Evolutionary conservation across 2,329 filamentous ascomycete species (phyloP).

Genomic region (Phaeosphaeria sp.): DNA sequence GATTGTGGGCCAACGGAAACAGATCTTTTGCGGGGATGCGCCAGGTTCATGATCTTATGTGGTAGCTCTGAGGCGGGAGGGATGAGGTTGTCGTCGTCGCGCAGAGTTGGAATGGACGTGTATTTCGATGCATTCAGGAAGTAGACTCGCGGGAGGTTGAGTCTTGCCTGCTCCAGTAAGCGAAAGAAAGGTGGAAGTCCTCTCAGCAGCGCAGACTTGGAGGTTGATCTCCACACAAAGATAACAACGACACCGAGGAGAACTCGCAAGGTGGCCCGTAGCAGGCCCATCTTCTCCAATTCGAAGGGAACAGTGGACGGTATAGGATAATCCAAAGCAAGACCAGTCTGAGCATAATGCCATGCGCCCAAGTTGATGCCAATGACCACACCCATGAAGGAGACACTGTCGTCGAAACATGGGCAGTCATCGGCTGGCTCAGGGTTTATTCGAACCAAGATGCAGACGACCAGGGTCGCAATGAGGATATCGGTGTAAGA

Average conservation of each 20-base stretch:
- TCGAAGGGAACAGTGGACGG: conserved; percentile 70
- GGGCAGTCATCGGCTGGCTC: conserved; percentile 97
- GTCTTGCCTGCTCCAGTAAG: conserved; percentile 77
- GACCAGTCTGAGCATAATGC: conserved; percentile 72
- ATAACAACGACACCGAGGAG: conserved; percentile 81
- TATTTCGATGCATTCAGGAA: conserved; percentile 93
- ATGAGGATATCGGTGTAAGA: conserved; percentile 68
- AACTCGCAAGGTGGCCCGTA: conserved; percentile 70
- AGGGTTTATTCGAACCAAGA: conserved; percentile 86
- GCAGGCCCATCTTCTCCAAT: conserved; percentile 70
- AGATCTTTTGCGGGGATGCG: conserved; percentile 79
- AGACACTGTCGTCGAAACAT: conserved; percentile 94
- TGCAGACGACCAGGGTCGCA: conserved; percentile 70
- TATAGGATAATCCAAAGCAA: conserved; percentile 60
- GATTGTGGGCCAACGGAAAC: conserved; percentile 94
- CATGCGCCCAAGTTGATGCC: conserved; percentile 83
- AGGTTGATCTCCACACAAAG: conserved; percentile 87
- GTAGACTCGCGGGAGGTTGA: conserved; percentile 85
- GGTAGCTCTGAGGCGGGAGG: conserved; percentile 89
- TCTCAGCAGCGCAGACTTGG: conserved; percentile 83
- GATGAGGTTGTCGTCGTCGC: conserved; percentile 85
- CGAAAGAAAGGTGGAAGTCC: conserved; percentile 86
- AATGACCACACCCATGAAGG: conserved; percentile 89
- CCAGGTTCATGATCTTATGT: conserved; percentile 79
- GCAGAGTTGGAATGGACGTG: conserved; percentile 75